Evolutionary conservation across 768 basidiomycete species (phyloP), one percentile per base, ranked within the genome.

Genomic region (Boletus reticuloceps): DNA sequence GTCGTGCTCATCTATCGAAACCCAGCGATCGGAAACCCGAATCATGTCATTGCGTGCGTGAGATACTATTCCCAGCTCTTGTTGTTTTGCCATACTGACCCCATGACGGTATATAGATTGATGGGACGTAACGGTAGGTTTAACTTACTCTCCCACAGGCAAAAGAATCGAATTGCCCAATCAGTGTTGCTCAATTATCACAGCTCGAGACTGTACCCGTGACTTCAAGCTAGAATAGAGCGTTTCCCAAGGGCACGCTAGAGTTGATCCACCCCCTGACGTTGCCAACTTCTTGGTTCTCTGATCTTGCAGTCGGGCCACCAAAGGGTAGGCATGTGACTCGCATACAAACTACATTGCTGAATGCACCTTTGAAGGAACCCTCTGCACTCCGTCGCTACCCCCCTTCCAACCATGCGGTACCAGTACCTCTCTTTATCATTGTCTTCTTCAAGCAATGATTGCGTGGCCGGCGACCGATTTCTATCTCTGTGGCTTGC

Each of bases 331-430:
- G 20, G 27, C 55, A 47, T 52, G 41, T 45, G 63, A 34, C 27
- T 19, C 27, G 25, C n/a, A 13, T 42, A 16, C 29, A 34, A 27
- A 43, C 52, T 13, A 11, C 14, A n/a, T 45, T n/a, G 5, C 47
- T 17, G 16, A 54, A 50, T 5, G 9, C 32, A 31, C 40, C 41
- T 12, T 40, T 31, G 27, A 32, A 50, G 52, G 12, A 40, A 38
- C 34, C 6, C 20, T 11, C 19, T 36, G 14, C 45, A 8, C 20
- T 32, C 42, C n/a, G 12, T 51, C 37, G n/a, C 47, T 54, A 50
- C 32, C 36, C 39, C 31, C 45, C 1, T 31, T 34, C 38, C 17
- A 43, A 41, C 43, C 59, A 51, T 41, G 43, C 51, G 60, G 44
- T 13, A 22, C 5, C 34, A 11, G 4, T 22, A 4, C 7, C 47